These are phyloP conservation scores for Kickxella alabastrina DNA, from an alignment of 192 early-diverging fungal genomes.

Conservation along the genomic window DNA sequence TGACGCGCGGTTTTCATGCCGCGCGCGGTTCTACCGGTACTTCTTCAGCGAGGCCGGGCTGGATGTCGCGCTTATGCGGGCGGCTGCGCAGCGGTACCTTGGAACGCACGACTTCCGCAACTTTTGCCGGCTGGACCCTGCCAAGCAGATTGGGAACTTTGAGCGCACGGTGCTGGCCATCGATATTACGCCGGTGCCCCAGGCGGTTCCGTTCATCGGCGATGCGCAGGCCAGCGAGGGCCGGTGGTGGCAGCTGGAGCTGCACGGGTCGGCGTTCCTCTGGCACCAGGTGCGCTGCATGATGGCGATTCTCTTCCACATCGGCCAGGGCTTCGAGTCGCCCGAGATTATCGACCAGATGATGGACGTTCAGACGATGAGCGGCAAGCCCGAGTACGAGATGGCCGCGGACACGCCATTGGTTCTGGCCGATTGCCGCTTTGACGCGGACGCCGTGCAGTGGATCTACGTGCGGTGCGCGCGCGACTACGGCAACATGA, in stretches of 20 bases:
- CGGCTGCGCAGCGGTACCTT: slow-evolving; percentile 63
- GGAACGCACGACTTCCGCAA: slow-evolving; percentile 92
- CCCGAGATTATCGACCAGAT: slow-evolving; percentile 66
- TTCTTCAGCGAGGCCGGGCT: slow-evolving; percentile 67
- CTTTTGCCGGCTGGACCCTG: slow-evolving; percentile 92
- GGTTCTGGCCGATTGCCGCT: slow-evolving; percentile 84
- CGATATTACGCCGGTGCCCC: slow-evolving; percentile 53
- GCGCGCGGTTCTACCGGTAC: slow-evolving; percentile 84
- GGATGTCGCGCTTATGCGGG: slow-evolving; percentile 72
- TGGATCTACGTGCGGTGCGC: slow-evolving; percentile 57
- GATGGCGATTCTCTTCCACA: slow-evolving; percentile 83
- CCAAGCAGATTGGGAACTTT: slow-evolving; percentile 77
- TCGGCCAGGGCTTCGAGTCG: slow-evolving; percentile 76
- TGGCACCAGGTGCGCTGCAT: slow-evolving; percentile 99
- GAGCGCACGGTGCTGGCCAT: slow-evolving; percentile 68
- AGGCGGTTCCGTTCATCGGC: slow-evolving; percentile 26
- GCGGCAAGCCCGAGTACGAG: slow-evolving; percentile 81
- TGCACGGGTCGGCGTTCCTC: slow-evolving; percentile 85
- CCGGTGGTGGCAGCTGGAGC: slow-evolving; percentile 60
- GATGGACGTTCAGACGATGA: slow-evolving; percentile 60
- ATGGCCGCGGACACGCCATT: slow-evolving; percentile 90
- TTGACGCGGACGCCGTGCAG: slow-evolving; percentile 50
- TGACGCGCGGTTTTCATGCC: slow-evolving; percentile 84
- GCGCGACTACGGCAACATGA: slow-evolving; percentile 25
- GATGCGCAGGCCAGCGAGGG: slow-evolving; percentile 8